Evolutionary conservation across 306 rosid genomes (phyloP), one percentile per base, ranked within the genome.

Genomic region (Dalbergia cultrata): DNA sequence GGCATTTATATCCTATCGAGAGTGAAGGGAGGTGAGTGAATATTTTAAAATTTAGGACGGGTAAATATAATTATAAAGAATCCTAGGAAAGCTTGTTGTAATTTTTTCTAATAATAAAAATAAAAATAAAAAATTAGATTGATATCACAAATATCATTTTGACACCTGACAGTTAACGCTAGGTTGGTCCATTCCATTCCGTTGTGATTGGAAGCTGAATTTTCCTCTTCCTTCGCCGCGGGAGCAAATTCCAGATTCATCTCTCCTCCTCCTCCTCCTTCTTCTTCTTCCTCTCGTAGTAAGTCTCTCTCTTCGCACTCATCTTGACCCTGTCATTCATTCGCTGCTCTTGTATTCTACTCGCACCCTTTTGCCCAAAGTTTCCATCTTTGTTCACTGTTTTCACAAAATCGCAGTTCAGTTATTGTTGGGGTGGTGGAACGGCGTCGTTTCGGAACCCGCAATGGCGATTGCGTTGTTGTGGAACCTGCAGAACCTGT

Each of bases 381-480:
- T n/a, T 54, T 54, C 21, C 26, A 54, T 54, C 60, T n/a, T 54
- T 54, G 26, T 14, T 9, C 16, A 54, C 37, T 12, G 49, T n/a
- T 39, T 39, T 3, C 70, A 6, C 50, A 7, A 35, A 64, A 64
- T 17, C 17, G 11, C 21, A 34, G 68, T 33, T 47, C n/a, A 60
- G 12, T 63, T 59, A 37, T n/a, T 50, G 57, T 50, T 8, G 57
- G 57, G 13, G 31, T 26, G 31, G 57, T 12, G 66, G 14, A 60
- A 26, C 37, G 26, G 37, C n/a, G 66, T 60, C n/a, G 39, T 26
- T 26, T 60, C 26, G 13, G 43, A 49, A 22, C 13, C 52, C 11
- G 17, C 64, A 41, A 91, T 93, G 98, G 92, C 86, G 65, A 78
- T 86, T 47, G 72, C 82, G 67, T 91, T 89, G 35, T 2, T 87